phyloP scores from a whole-genome alignment of 257 asterid genomes.

The Solanum rostratum region DNA sequence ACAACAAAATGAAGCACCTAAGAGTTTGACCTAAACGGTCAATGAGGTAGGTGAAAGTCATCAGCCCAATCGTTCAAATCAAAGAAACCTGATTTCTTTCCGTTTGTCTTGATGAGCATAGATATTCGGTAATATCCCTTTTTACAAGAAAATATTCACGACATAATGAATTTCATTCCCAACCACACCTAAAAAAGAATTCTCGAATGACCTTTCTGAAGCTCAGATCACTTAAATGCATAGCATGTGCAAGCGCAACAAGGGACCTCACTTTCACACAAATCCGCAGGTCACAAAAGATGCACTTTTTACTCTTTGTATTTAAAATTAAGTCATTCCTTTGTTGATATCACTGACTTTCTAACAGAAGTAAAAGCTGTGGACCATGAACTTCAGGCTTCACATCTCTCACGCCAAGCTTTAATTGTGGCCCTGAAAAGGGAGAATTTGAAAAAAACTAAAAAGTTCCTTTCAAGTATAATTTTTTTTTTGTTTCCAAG shows the following conservation, averaged over 20 bases:
- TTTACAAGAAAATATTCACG: not conserved
- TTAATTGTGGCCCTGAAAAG: constrained; percentile 14
- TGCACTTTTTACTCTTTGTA: not conserved
- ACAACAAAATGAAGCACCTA: not conserved
- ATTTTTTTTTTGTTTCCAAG: constrained; percentile 1
- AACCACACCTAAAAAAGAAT: not conserved
- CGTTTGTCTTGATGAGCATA: not conserved
- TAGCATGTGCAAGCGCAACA: constrained; percentile 34
- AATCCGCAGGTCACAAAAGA: not conserved
- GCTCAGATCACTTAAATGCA: constrained; percentile 11
- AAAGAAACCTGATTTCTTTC: not conserved
- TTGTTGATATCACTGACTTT: constrained; percentile 2
- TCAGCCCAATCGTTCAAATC: not conserved
- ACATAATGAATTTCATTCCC: not conserved
- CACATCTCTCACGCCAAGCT: not conserved
- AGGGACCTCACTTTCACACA: constrained; percentile 1
- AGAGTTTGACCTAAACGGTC: too few species aligned
- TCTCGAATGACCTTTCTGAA: not conserved
- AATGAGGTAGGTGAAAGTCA: not conserved
- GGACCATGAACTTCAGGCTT: constrained; percentile 15
- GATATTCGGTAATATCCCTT: not conserved
- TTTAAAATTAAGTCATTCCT: constrained; percentile 10
- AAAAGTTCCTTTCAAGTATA: not conserved
- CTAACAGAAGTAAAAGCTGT: constrained; percentile 17
- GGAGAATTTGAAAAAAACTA: not conserved